phyloP scores from a whole-genome alignment of 352 stramenopile genomes.

The Aphanomyces cochlioides region DNA sequence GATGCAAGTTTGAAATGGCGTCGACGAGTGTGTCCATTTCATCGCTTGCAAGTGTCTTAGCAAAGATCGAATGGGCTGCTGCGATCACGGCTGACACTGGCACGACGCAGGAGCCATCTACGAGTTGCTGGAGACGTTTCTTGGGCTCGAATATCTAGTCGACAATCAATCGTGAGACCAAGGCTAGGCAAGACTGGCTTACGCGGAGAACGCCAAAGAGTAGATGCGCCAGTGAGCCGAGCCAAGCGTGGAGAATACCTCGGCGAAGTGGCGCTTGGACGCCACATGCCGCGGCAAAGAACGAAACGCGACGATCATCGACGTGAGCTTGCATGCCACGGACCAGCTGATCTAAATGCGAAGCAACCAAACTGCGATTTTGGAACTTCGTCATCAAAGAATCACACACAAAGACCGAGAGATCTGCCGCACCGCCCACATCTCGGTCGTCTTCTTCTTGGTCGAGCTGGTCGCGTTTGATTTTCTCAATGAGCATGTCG shows the following conservation, averaged over 20 bases:
- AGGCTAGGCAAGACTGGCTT: background rate
- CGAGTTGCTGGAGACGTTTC: slow-evolving; percentile 52
- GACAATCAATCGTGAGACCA: background rate
- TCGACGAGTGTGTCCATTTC: slow-evolving; percentile 41
- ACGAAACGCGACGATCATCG: slow-evolving; percentile 54
- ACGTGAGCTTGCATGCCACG: slow-evolving; percentile 41
- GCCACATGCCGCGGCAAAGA: slow-evolving; percentile 54
- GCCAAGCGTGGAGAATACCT: slow-evolving; percentile 66
- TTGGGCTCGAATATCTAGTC: slow-evolving; percentile 52
- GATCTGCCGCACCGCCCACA: slow-evolving; percentile 44
- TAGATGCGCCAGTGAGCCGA: slow-evolving; percentile 56
- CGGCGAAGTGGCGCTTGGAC: slow-evolving; percentile 38
- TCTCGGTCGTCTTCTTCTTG: slow-evolving; percentile 55
- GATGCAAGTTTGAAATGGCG: slow-evolving; percentile 39
- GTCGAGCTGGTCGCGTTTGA: slow-evolving; percentile 62
- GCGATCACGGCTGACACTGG: slow-evolving; percentile 35
- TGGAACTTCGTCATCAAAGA: slow-evolving; percentile 42
- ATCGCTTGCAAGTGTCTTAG: slow-evolving; percentile 38
- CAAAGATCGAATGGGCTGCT: slow-evolving; percentile 45
- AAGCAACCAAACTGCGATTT: slow-evolving; percentile 42
- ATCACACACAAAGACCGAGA: slow-evolving; percentile 69
- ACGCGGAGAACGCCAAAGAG: slow-evolving; percentile 59
- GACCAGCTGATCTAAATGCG: slow-evolving; percentile 51
- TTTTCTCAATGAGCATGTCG: slow-evolving; percentile 71
- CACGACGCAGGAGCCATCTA: slow-evolving; percentile 50